Percentiles rank a stretch among this genome's conserved stretches.
phyloP scores from a whole-genome alignment of 164 flowering plant species.

The Chimonanthus salicifolius region DNA sequence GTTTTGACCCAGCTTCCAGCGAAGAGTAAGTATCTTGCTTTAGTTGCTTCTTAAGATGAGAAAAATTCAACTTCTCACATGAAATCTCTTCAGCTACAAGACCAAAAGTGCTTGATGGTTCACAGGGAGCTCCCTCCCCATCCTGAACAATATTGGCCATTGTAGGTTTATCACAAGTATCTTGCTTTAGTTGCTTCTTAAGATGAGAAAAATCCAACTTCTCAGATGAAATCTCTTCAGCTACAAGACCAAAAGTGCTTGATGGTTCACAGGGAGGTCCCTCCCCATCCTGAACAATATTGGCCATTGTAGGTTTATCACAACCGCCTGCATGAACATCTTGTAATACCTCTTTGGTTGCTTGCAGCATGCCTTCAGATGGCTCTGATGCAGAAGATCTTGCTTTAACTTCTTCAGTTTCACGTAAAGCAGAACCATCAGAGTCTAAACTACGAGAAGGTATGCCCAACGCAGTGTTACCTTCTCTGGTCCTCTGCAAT shows the following conservation, averaged over 20 bases:
- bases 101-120: slow-evolving; percentile 1
- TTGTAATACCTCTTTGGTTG: slow-evolving; percentile 4
- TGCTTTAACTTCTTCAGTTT: slow-evolving; percentile 16
- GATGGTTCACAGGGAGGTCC: slow-evolving; percentile 1
- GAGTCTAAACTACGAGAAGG: slow-evolving; percentile 15
- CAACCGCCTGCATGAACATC: background rate
- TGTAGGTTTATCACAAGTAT: slow-evolving; percentile 17
- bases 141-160: background rate
- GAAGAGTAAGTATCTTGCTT: background rate
- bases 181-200: background rate
- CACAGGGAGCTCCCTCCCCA: slow-evolving; percentile 6
- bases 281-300: slow-evolving; percentile 4
- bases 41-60: background rate
- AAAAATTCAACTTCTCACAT: background rate
- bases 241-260: slow-evolving; percentile 3
- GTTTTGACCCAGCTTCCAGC: slow-evolving; percentile 5
- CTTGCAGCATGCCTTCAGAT: slow-evolving; percentile 12
- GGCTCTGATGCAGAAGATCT: slow-evolving; percentile 5
- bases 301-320: slow-evolving; percentile 17
- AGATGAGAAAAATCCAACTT: background rate
- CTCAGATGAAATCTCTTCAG: background rate
- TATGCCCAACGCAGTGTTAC: slow-evolving; percentile 16
- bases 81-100: background rate
- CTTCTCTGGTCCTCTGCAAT: background rate
- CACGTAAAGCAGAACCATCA: slow-evolving; percentile 15